Conservation (phyloP, 2,329 filamentous ascomycete species). For the Neonectria sp. region DNA sequence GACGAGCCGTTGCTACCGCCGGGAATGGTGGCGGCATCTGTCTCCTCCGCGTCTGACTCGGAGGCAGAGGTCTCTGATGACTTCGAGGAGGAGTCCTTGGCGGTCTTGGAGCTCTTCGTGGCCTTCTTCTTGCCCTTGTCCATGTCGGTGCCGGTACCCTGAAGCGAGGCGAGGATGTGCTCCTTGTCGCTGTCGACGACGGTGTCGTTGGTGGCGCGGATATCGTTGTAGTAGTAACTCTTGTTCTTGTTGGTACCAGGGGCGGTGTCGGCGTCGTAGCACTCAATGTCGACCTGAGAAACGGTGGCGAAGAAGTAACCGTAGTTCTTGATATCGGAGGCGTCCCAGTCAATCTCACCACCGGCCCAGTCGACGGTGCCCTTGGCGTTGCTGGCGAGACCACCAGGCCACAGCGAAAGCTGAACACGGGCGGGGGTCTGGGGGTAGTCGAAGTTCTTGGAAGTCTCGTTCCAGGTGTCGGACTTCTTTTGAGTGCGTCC, state of each 20-base stretch:
- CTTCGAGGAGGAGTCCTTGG: slow-evolving; percentile 32
- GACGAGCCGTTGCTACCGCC: slow-evolving; percentile 28
- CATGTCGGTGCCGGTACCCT: slow-evolving; percentile 86
- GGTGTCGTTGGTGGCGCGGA: slow-evolving; percentile 79
- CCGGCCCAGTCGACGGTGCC: slow-evolving; percentile 95
- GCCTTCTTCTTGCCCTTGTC: slow-evolving; percentile 57
- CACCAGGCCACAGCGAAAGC: slow-evolving; percentile 96
- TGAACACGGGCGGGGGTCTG: slow-evolving; percentile 94
- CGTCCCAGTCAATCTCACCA: slow-evolving; percentile 87
- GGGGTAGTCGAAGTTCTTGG: slow-evolving; percentile 87
- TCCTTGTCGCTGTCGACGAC: slow-evolving; percentile 81
- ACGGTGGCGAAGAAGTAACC: slow-evolving; percentile 93
- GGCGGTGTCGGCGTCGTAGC: slow-evolving; percentile 76
- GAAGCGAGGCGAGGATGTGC: slow-evolving; percentile 84
- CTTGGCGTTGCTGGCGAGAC: slow-evolving; percentile 81
- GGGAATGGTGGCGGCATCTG: slow-evolving; percentile 41
- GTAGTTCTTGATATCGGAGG: slow-evolving; percentile 82
- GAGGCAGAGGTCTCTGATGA: slow-evolving; percentile 20
- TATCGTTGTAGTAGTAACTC: slow-evolving; percentile 83
- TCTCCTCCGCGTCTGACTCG: slow-evolving; percentile 29
- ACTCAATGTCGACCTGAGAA: slow-evolving; percentile 83
- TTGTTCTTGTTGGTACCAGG: slow-evolving; percentile 79
- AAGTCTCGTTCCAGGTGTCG: slow-evolving; percentile 88
- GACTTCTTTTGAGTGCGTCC: slow-evolving; percentile 81
- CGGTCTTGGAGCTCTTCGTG: slow-evolving; percentile 23